These are phyloP conservation scores for Stromatinia cepivora DNA, from an alignment of 2,329 filamentous ascomycete genomes.

Conservation along the genomic window DNA sequence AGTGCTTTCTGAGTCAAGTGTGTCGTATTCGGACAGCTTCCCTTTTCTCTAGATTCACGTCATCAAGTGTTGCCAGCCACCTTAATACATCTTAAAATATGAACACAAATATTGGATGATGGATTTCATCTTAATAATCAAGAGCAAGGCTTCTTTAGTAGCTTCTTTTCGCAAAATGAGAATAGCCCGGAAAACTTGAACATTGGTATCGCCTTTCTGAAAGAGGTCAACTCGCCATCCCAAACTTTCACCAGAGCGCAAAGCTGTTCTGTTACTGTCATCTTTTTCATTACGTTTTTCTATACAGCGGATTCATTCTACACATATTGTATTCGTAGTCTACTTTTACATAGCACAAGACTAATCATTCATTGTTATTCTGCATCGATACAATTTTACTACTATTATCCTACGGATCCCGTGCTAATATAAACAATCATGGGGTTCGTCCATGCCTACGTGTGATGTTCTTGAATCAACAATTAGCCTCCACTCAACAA, in stretches of 20 bases:
- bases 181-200: no score
- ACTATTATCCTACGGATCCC: neutral
- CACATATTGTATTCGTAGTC: neutral
- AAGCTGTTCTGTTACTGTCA: neutral
- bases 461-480: neutral
- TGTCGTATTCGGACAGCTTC: neutral
- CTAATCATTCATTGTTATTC: neutral
- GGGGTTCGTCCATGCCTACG: neutral
- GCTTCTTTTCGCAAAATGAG: neutral
- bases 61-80: neutral
- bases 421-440: neutral
- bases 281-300: neutral
- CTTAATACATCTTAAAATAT: neutral
- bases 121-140: neutral
- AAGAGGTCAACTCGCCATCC: neutral
- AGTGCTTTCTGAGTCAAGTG: neutral
- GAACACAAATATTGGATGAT: neutral
- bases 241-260: neutral
- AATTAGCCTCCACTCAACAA: neutral
- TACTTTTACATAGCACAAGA: neutral
- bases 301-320: neutral
- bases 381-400: neutral
- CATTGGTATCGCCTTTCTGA: neutral
- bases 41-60: neutral
- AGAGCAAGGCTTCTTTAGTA: neutral